Base-by-base conservation (phyloP, 2,329 filamentous ascomycete genomes). In the Fusarium staphyleae region DNA sequence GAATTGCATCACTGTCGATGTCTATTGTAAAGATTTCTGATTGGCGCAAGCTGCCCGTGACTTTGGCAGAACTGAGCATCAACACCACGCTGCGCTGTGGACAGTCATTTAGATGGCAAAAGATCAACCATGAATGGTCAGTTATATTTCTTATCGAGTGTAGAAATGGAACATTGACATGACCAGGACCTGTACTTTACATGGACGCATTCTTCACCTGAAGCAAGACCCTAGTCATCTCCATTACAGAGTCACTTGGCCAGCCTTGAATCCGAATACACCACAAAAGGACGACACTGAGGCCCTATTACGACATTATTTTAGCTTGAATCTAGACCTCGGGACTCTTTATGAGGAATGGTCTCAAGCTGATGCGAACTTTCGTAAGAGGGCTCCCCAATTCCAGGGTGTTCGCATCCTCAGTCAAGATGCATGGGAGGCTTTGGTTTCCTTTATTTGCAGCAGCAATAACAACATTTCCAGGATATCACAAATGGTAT, bases 381-480 rank as follows among this genome's bases (percentile, higher is more conserved):
- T 99, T 75, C 88, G 87, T 66, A 89, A 87, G 69, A 91, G 90
- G 63, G 93, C 95, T 0, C 88, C 90, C 0, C 87, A 88, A 49
- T 99, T 99, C 71, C 88, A 88, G 0, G 95, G 96, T 11, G 89
- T 99, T 49, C 87, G 95, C 16, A 97, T 99, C 62, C 77, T 99
- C 36, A 90, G 88, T 66, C 95, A 99, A 76, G 93, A 97, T 77
- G 87, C 93, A 1, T 99, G 96, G 95, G 95, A 99, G 74, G 87
- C 95, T 1, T 79, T 99, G 16, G 80, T 99, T 18, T 88, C 89
- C 50, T 99, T 99, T 74, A 99, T 99, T 60, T 99, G 95, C 80
- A 97, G 93, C 74, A 96, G 92, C 75, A 99, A 99, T 75, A 99
- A 99, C 76, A 97, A 99, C 71, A 99, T 99, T 55, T 83, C 87